Evolutionary conservation across 495 filamentous ascomycete species (phyloP).

Genomic region (Usnea hakonensis): DNA sequence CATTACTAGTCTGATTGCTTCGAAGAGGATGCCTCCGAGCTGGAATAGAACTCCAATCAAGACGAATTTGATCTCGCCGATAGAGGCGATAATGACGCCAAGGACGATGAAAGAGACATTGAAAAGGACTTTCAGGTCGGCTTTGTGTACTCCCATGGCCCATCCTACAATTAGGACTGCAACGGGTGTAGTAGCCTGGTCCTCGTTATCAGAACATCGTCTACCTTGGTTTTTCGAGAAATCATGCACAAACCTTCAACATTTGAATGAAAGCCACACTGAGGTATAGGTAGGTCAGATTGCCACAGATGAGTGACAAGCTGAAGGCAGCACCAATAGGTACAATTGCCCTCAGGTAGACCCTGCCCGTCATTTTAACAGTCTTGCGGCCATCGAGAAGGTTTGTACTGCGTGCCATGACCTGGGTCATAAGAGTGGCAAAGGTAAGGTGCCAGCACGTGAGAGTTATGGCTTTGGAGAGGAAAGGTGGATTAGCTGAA

Average conservation of each 20-base stretch:
- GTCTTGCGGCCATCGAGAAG: slow-evolving; percentile 61
- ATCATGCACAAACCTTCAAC: slow-evolving; percentile 53
- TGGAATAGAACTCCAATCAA: slow-evolving; percentile 64
- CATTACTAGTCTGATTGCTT: slow-evolving; percentile 70
- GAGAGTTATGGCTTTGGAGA: slow-evolving; percentile 47
- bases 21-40: slow-evolving; percentile 59
- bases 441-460: slow-evolving; percentile 75
- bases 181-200: slow-evolving; percentile 57
- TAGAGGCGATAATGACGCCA: slow-evolving; percentile 64
- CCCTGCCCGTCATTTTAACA: slow-evolving; percentile 58
- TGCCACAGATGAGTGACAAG: slow-evolving; percentile 63
- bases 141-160: slow-evolving; percentile 53
- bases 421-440: slow-evolving; percentile 63
- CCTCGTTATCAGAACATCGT: not conserved
- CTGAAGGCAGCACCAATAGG: slow-evolving; percentile 70
- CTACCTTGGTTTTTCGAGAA: not conserved
- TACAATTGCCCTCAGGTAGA: slow-evolving; percentile 64
- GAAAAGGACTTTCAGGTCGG: slow-evolving; percentile 51
- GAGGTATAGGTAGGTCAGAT: slow-evolving; percentile 66
- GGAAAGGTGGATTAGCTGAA: not conserved
- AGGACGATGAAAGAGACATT: slow-evolving; percentile 69
- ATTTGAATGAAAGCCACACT: slow-evolving; percentile 77
- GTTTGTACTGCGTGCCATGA: slow-evolving; percentile 59
- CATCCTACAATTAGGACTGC: slow-evolving; percentile 59
- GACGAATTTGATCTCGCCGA: slow-evolving; percentile 69